A percentile compares a stretch with the other conserved stretches of the same genome.
phyloP scores from a whole-genome alignment of 2,329 filamentous ascomycete genomes.

The Ophiocordyceps unilateralis region DNA sequence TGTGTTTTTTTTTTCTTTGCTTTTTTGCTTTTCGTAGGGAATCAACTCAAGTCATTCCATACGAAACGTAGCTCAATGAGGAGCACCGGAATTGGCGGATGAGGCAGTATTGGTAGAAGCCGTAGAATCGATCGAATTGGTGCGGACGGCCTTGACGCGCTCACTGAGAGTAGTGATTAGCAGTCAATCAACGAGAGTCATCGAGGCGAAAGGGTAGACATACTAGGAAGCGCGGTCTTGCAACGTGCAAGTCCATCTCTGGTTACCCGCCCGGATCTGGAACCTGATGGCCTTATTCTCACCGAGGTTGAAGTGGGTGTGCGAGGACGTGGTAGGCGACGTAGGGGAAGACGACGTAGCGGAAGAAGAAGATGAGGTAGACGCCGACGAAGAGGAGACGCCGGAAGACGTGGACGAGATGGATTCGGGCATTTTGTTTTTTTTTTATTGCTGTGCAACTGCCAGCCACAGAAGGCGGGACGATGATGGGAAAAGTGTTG shows the following conservation, averaged over 20 bases:
- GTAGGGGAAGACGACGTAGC: background rate
- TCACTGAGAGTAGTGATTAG: conserved; percentile 12
- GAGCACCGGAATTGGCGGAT: conserved; percentile 5
- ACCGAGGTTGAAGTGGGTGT: conserved; percentile 12
- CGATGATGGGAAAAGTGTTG: no score
- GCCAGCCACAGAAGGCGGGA: background rate
- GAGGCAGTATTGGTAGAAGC: conserved; percentile 8
- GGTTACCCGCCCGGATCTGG: conserved; percentile 25
- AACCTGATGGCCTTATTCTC: conserved; percentile 26
- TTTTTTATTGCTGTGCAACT: background rate
- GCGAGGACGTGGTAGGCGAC: conserved; percentile 2
- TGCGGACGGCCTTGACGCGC: conserved; percentile 20
- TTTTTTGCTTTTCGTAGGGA: no score
- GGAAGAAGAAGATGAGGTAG: background rate
- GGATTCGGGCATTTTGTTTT: conserved; percentile 6
- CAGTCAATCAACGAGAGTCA: background rate
- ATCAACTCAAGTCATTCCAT: no score
- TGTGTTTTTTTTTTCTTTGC: background rate
- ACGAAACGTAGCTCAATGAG: background rate
- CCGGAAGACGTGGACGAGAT: conserved; percentile 4
- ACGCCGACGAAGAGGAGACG: conserved; percentile 1
- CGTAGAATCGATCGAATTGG: conserved; percentile 18
- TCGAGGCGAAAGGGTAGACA: conserved; percentile 5
- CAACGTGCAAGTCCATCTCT: conserved; percentile 21
- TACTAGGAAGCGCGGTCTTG: conserved; percentile 28